phyloP scores from a whole-genome alignment of 768 basidiomycete species.

The Collybia nuda region DNA sequence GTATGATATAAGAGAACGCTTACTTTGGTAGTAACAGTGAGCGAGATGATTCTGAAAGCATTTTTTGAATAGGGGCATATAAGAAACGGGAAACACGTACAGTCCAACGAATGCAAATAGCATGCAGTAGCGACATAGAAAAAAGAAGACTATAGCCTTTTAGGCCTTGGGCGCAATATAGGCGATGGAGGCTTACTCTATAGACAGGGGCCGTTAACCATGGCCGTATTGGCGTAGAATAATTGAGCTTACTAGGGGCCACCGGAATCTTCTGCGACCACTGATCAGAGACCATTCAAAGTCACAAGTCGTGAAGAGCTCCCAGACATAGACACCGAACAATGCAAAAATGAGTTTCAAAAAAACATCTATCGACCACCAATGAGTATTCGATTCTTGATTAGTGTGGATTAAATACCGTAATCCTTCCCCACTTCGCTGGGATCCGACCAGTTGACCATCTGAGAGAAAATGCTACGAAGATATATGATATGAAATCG shows the following conservation, averaged over 20 bases:
- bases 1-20: conserved; percentile 5
- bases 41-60: conserved; percentile 52
- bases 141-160: conserved; percentile 50
- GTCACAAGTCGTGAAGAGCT: conserved; percentile 57
- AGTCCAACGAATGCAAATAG: conserved; percentile 63
- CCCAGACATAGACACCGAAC: conserved; percentile 70
- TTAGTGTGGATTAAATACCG: conserved; percentile 23
- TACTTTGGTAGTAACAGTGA: conserved; percentile 50
- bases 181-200: conserved; percentile 18
- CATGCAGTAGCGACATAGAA: conserved; percentile 72
- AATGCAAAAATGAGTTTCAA: conserved; percentile 59
- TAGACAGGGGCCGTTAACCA: not conserved
- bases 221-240: not conserved
- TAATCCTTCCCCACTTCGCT: conserved; percentile 42
- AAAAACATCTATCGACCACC: conserved; percentile 45
- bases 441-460: conserved; percentile 51
- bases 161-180: conserved; percentile 1
- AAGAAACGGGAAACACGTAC: conserved; percentile 33
- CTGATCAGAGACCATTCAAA: conserved; percentile 70
- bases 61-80: not conserved
- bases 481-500: too few relatives aligned
- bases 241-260: conserved; percentile 60
- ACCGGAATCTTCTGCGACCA: conserved; percentile 57
- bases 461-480: not conserved
- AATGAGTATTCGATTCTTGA: not conserved